phyloP scores from a whole-genome alignment of 495 filamentous ascomycete species.

The Trichocladium antarcticum region DNA sequence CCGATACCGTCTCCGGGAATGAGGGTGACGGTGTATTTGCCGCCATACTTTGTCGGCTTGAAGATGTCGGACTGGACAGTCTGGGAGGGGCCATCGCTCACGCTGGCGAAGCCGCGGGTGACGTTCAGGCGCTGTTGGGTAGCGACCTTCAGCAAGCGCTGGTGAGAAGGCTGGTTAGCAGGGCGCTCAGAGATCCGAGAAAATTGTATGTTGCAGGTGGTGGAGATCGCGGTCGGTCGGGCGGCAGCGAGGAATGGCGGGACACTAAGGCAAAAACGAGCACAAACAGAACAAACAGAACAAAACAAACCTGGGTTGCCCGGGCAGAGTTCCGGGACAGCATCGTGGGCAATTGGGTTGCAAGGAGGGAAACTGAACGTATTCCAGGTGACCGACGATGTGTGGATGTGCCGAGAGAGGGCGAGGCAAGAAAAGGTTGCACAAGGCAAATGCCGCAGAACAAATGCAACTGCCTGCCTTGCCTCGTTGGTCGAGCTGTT shows the following conservation, averaged over 20 bases:
- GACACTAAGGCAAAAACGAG: neutral
- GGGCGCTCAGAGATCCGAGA: constrained; percentile 9
- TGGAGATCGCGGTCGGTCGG: constrained; percentile 1
- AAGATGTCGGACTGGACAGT: constrained; percentile 77
- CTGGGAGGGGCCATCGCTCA: constrained; percentile 79
- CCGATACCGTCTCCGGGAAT: constrained; percentile 98
- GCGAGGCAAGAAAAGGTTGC: constrained; percentile 7
- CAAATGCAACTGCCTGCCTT: constrained; percentile 13
- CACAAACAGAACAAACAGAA: neutral
- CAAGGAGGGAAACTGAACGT: neutral
- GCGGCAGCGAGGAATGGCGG: neutral
- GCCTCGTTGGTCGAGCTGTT: constrained; percentile 22
- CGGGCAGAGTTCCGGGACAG: constrained; percentile 49
- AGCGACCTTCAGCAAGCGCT: constrained; percentile 49
- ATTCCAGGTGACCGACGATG: constrained; percentile 2
- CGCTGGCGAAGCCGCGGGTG: constrained; percentile 53
- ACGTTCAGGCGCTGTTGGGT: constrained; percentile 35
- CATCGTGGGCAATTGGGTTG: constrained; percentile 37
- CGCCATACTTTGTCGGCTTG: constrained; percentile 97
- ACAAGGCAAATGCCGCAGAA: constrained; percentile 28
- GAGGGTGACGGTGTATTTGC: constrained; percentile 97
- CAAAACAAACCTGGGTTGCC: constrained; percentile 34
- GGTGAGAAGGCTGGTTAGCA: constrained; percentile 22
- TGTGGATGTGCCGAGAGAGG: constrained; percentile 3
- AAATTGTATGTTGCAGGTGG: neutral